A percentile compares a stretch with the other conserved stretches of the same genome.
phyloP scores from a whole-genome alignment of 768 basidiomycete species.

The Kwoniella bestiolae region DNA sequence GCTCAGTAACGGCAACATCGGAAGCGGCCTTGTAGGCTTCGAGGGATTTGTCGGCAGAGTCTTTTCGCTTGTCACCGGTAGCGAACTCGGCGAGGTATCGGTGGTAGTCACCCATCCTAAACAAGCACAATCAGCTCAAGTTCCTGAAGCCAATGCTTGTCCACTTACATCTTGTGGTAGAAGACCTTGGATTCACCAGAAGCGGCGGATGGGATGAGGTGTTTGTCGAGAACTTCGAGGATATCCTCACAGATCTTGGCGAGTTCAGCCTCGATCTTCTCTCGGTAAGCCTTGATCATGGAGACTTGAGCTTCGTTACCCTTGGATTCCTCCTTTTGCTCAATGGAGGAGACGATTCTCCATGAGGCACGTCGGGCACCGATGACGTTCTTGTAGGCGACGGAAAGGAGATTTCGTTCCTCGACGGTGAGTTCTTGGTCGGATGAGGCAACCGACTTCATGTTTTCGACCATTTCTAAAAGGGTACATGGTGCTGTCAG shows the following conservation, averaged over 20 bases:
- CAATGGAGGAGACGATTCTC: constrained; percentile 97
- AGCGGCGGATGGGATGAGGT: constrained; percentile 92
- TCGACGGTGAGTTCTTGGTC: constrained; percentile 98
- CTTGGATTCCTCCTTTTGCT: constrained; percentile 99
- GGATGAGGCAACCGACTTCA: constrained; percentile 97
- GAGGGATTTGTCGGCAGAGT: constrained; percentile 94
- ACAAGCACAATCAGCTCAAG: constrained; percentile 1
- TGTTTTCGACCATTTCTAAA: constrained; percentile 95
- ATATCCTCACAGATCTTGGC: constrained; percentile 99
- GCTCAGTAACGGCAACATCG: constrained; percentile 92
- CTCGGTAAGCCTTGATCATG: constrained; percentile 97
- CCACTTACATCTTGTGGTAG: constrained; percentile 95
- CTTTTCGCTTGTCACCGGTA: constrained; percentile 95
- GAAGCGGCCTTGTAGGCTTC: constrained; percentile 92
- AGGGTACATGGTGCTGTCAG: constrained; percentile 46
- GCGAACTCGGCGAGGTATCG: constrained; percentile 99
- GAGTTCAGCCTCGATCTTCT: constrained; percentile 96
- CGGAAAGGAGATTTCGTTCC: constrained; percentile 95
- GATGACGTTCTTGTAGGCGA: constrained; percentile 99
- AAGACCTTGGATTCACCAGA: constrained; percentile 98
- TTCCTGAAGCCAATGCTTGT: too few relatives aligned
- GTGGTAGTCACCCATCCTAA: constrained; percentile 99
- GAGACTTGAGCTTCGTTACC: constrained; percentile 93
- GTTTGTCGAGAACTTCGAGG: constrained; percentile 94
- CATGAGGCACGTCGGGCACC: constrained; percentile 97